phyloP scores from a whole-genome alignment of 208 protist species.

The Crithidia expoeki region DNA sequence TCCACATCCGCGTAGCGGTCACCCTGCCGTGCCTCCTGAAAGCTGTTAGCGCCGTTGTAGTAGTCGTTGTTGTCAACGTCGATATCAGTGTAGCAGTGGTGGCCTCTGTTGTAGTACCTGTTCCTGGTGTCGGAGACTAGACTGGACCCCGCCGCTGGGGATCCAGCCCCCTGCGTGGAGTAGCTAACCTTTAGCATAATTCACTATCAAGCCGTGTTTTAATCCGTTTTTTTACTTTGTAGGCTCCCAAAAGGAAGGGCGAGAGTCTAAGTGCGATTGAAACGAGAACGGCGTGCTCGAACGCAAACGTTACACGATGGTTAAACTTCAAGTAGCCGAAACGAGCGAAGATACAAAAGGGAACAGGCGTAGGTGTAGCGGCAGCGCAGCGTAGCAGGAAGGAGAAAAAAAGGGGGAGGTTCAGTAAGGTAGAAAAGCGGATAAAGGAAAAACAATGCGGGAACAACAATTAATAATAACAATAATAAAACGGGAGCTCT shows the following conservation, averaged over 20 bases:
- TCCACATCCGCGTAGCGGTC: neutral
- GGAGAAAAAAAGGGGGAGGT: neutral
- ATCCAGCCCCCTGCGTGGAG: neutral
- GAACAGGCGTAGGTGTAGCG: no score
- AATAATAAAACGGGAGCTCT: no score
- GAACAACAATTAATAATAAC: no score
- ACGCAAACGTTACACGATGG: no score
- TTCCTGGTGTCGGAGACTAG: neutral
- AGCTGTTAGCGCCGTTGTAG: neutral
- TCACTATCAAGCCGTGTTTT: neutral
- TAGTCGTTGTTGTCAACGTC: conserved; percentile 1
- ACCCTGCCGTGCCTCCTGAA: neutral
- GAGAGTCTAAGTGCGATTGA: no score
- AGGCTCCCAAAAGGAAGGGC: conserved; percentile 1
- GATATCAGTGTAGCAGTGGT: conserved; percentile 12
- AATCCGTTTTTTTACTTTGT: no score
- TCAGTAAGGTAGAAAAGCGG: neutral
- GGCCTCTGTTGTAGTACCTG: neutral
- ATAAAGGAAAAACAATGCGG: conserved; percentile 1
- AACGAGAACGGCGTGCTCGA: no score
- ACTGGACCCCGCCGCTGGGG: neutral
- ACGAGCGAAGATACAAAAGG: neutral
- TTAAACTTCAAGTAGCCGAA: neutral
- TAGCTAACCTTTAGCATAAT: neutral
- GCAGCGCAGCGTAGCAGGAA: neutral